phyloP scores from a whole-genome alignment of 179 eudicot genomes.

The Spinacia oleracea region DNA sequence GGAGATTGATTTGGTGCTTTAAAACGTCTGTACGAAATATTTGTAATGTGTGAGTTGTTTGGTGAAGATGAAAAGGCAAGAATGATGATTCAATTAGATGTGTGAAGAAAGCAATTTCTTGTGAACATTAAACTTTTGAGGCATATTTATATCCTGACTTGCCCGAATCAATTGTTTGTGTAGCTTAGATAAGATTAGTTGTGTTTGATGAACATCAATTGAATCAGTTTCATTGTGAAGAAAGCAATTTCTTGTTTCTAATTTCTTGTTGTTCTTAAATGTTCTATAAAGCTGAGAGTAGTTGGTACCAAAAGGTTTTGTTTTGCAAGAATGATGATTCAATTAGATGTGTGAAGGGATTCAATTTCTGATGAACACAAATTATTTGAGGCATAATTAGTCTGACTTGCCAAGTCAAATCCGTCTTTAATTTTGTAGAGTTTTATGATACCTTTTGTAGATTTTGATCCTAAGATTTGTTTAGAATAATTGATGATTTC shows the following conservation, averaged over 20 bases:
- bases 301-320: too few relatives aligned
- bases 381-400: slow-evolving; percentile 14
- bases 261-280: neutral
- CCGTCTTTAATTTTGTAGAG: too few relatives aligned
- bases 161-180: neutral
- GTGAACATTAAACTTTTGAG: slow-evolving; percentile 14
- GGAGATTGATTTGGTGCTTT: neutral
- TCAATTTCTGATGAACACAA: slow-evolving; percentile 20
- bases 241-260: too few relatives aligned
- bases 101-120: slow-evolving; percentile 19
- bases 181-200: too few relatives aligned
- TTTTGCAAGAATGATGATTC: slow-evolving; percentile 22
- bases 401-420: slow-evolving; percentile 19
- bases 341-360: slow-evolving; percentile 27
- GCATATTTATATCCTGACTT: slow-evolving; percentile 14
- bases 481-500: neutral
- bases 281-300: neutral
- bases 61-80: neutral
- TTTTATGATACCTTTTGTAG: neutral
- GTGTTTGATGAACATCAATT: too few relatives aligned
- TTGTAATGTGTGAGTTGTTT: neutral
- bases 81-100: slow-evolving; percentile 33
- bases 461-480: too few relatives aligned
- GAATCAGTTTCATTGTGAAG: too few relatives aligned
- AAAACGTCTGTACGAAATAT: neutral